Conservation (phyloP, 148 eudicot genomes). For the Camellia lanceoleosa region DNA sequence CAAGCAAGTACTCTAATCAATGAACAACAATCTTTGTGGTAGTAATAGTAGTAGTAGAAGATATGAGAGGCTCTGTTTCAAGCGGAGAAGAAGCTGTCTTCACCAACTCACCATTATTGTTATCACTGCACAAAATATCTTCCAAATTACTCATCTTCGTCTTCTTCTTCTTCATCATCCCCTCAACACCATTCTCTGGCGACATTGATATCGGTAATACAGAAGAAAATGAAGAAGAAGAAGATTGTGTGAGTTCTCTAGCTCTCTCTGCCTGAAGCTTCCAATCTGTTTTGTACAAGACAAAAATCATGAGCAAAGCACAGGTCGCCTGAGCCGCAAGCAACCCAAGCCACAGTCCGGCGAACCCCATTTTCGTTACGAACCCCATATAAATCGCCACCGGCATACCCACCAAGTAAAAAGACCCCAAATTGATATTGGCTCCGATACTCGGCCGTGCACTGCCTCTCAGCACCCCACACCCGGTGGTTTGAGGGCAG, state of each 20-base stretch:
- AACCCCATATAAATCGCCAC: conserved; percentile 72
- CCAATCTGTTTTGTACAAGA: conserved; percentile 73
- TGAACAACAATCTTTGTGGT: conserved; percentile 19
- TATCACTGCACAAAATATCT: conserved; percentile 32
- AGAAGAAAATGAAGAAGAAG: conserved; percentile 24
- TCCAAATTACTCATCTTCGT: conserved; percentile 26
- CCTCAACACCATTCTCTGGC: background rate
- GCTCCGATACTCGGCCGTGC: conserved; percentile 86
- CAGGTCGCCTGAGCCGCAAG: conserved; percentile 82
- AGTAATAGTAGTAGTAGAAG: background rate
- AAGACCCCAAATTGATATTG: conserved; percentile 80
- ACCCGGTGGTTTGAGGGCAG: conserved; percentile 90
- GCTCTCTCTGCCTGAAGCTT: conserved; percentile 52
- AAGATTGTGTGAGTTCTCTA: conserved; percentile 43
- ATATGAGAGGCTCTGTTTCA: conserved; percentile 62
- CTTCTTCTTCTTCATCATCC: conserved; percentile 2
- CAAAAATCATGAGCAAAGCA: conserved; percentile 64
- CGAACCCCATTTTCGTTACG: conserved; percentile 55
- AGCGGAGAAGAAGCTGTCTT: conserved; percentile 23
- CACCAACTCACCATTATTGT: conserved; percentile 21
- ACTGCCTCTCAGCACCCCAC: conserved; percentile 80
- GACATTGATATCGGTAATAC: conserved; percentile 22
- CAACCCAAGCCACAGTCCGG: conserved; percentile 81
- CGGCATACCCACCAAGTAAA: conserved; percentile 90
- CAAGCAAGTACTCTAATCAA: conserved; percentile 15